Base-by-base conservation (phyloP, 169 alveolate genomes). In the Cryptosporidium baileyi region DNA sequence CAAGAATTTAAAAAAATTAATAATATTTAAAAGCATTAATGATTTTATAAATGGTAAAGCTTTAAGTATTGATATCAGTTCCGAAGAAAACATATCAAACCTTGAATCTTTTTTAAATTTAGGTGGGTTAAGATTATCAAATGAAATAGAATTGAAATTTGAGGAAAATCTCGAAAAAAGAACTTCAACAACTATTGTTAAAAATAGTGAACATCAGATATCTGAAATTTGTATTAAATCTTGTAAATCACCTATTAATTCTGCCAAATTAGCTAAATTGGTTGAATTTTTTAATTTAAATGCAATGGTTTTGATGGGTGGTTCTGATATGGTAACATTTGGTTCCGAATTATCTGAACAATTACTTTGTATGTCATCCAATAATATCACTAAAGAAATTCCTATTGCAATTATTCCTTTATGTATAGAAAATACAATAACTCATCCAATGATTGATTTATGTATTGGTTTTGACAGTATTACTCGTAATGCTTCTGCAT, bases 381-480 rank as follows among this genome's bases (percentile, higher is more conserved):
- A 80, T 24, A 82, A 89, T 38, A 60, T 80, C 15, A 89, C 93
- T 24, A 54, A 11, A 5, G 67, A 74, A 19, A 74, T 57, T 38
- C 67, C 74, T 60, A 91, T 94, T 19, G 82, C 92, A 28, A 94
- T 90, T n/a, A 89, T 94, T 17, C 97, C 97, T 0, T 82, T 92
- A 81, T 91, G 95, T 3, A 81, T 94, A 9, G 95, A 93, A 74
- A 93, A 92, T 19, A 93, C 92, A 74, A 89, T 94, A 61, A 81
- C 89, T 60, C 93, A 93, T 67, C 90, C 81, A 51, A 82, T 90
- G 89, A 74, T 93, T 19, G 94, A 92, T 62, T 80, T 93, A 7
- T 80, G 93, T 5, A 82, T 94, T 60, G 97, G 97, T 13, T 94
- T 94, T 80, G 97, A 94, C 62, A 81, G 96, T 32, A 96, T 95